These are phyloP conservation scores for Myriosclerotinia curreyana DNA, from an alignment of 2,329 filamentous ascomycete genomes.

Conservation along the genomic window DNA sequence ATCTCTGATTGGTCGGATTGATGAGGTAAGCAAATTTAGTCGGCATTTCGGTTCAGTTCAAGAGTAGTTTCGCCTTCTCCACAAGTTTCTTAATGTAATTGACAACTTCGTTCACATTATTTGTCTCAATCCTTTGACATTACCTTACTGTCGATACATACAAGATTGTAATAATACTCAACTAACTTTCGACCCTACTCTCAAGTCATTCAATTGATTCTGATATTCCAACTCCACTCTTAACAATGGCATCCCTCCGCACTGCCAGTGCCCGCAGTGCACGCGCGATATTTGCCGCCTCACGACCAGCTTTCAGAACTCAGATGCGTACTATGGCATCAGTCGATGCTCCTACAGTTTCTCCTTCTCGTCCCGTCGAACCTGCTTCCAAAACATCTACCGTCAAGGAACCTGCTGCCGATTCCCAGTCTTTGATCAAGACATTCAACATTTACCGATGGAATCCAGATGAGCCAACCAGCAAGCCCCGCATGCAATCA, in stretches of 20 bases:
- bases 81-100: constrained; percentile 15
- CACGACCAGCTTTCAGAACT: constrained; percentile 23
- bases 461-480: constrained; percentile 88
- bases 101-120: constrained; percentile 1
- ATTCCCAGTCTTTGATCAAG: constrained; percentile 71
- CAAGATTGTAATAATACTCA: constrained; percentile 14
- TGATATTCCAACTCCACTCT: constrained; percentile 7
- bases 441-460: constrained; percentile 98
- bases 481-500: constrained; percentile 93
- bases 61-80: constrained; percentile 22
- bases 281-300: constrained; percentile 24
- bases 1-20: constrained; percentile 11
- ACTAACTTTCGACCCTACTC: background rate
- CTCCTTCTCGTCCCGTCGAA: constrained; percentile 27
- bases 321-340: constrained; percentile 26
- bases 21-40: constrained; percentile 21
- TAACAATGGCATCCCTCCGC: constrained; percentile 25
- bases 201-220: constrained; percentile 9
- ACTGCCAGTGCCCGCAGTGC: constrained; percentile 23
- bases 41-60: constrained; percentile 17
- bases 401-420: constrained; percentile 48
- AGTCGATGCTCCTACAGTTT: constrained; percentile 16
- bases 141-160: constrained; percentile 7
- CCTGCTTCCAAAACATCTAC: constrained; percentile 31
- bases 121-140: constrained; percentile 6